phyloP scores from a whole-genome alignment of 2,329 filamentous ascomycete genomes.

The Tolypocladium inflatum region DNA sequence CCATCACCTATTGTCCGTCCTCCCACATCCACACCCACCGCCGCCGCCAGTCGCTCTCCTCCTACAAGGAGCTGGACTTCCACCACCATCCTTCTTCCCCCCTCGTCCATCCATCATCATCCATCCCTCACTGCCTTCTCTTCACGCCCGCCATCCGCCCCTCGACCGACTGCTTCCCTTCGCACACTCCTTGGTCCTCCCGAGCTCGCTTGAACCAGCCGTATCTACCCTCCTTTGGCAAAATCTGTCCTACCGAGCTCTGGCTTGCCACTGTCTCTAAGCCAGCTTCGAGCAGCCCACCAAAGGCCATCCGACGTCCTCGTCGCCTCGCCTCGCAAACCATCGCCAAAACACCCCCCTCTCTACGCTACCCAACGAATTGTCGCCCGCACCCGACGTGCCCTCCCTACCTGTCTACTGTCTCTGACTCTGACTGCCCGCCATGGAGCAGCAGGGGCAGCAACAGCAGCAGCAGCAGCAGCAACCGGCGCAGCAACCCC shows the following conservation, averaged over 20 bases:
- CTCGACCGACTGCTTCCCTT: conserved; percentile 23
- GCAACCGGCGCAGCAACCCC: conserved; percentile 39
- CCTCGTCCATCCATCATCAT: conserved; percentile 26
- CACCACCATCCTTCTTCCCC: conserved; percentile 3
- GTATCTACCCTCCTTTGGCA: conserved; percentile 27
- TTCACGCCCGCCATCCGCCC: conserved; percentile 28
- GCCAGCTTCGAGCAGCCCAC: conserved; percentile 4
- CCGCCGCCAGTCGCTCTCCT: conserved; percentile 9
- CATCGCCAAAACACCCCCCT: conserved; percentile 5
- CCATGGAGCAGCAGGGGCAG: conserved; percentile 50
- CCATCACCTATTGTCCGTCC: conserved; percentile 15
- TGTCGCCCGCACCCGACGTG: conserved; percentile 29
- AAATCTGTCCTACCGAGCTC: conserved; percentile 17
- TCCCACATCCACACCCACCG: conserved; percentile 9
- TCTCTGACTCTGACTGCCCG: conserved; percentile 37
- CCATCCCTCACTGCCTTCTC: conserved; percentile 28
- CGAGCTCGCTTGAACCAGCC: conserved; percentile 16
- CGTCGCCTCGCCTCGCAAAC: not conserved
- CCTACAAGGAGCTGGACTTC: conserved; percentile 22
- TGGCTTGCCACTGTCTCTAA: conserved; percentile 11
- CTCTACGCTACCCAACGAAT: conserved; percentile 9
- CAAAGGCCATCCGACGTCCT: not conserved
- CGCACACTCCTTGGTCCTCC: conserved; percentile 28
- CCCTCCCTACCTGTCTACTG: conserved; percentile 16
- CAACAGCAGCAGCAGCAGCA: conserved; percentile 26